These are phyloP conservation scores for Pterulicium gracile DNA, from an alignment of 1,284 basidiomycete genomes.

Conservation along the genomic window DNA sequence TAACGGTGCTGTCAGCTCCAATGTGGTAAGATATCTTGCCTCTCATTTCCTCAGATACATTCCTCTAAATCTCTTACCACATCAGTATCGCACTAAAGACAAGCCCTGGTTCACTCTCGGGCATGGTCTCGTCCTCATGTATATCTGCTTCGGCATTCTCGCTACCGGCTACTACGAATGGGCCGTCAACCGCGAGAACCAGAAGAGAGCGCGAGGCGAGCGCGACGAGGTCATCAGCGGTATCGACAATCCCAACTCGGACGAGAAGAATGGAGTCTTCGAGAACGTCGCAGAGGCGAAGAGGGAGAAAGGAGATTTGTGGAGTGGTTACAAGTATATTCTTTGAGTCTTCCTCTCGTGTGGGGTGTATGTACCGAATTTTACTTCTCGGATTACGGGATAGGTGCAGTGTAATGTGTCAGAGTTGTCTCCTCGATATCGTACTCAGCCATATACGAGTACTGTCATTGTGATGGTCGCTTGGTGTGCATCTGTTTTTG, in stretches of 20 bases:
- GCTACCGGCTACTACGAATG: slow-evolving; percentile 34
- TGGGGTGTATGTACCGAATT: too few species aligned
- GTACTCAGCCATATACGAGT: too few species aligned
- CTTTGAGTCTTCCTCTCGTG: too few species aligned
- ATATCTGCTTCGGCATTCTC: slow-evolving; percentile 54
- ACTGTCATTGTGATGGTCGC: too few species aligned
- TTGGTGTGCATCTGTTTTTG: too few species aligned
- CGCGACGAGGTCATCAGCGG: slow-evolving; percentile 55
- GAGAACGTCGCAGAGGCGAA: slow-evolving; percentile 39
- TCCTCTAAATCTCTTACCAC: not conserved
- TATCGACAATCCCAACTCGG: slow-evolving; percentile 25
- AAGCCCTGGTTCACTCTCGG: slow-evolving; percentile 63
- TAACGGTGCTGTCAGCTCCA: slow-evolving; percentile 64
- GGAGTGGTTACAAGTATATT: slow-evolving; percentile 49
- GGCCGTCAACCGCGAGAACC: slow-evolving; percentile 49
- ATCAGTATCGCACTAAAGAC: slow-evolving; percentile 57
- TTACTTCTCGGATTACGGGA: too few species aligned
- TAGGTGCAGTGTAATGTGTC: too few species aligned
- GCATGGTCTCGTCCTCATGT: slow-evolving; percentile 58
- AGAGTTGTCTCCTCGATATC: too few species aligned
- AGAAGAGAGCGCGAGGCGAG: slow-evolving; percentile 47
- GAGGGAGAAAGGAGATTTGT: slow-evolving; percentile 44
- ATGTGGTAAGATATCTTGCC: slow-evolving; percentile 38
- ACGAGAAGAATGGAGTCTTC: slow-evolving; percentile 32
- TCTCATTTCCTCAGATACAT: too few species aligned